A percentile compares a stretch with the other conserved stretches of the same genome.
These are phyloP conservation scores for Lanmaoa pseudosensibilis DNA, from an alignment of 768 basidiomycete genomes.

Conservation along the genomic window DNA sequence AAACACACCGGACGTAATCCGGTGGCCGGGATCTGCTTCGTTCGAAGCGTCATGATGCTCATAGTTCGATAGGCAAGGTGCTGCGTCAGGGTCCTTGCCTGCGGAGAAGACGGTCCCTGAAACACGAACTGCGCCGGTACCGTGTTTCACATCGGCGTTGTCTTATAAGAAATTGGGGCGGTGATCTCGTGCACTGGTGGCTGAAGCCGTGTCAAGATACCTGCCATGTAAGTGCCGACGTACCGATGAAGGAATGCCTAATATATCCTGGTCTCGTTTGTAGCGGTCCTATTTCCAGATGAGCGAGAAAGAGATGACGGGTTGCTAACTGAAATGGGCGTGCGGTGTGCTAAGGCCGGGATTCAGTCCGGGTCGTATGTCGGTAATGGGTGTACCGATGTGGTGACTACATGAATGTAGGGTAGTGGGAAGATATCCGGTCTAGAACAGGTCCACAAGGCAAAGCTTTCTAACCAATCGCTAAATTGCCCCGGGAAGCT, in stretches of 20 bases:
- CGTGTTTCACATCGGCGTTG: conserved; percentile 1
- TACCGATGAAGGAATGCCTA: background rate
- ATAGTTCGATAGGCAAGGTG: background rate
- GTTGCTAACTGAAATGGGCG: background rate
- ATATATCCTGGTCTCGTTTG: background rate
- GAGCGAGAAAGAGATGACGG: background rate
- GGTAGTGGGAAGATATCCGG: background rate
- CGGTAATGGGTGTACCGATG: background rate
- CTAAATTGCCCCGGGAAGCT: background rate
- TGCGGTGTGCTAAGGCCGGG: too few species aligned
- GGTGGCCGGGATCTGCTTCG: background rate
- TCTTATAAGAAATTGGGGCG: background rate
- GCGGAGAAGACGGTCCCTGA: background rate
- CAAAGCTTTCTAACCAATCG: background rate
- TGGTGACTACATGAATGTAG: background rate
- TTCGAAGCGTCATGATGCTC: conserved; percentile 3
- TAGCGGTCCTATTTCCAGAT: background rate
- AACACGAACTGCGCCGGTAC: background rate
- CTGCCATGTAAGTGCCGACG: too few species aligned
- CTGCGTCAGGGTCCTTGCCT: background rate
- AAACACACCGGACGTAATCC: conserved; percentile 16
- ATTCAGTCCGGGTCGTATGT: background rate
- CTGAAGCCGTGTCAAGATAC: background rate
- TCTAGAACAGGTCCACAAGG: background rate
- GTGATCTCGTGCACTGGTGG: background rate